Conservation (phyloP, 768 basidiomycete species). For the Fibroporia radiculosa region DNA sequence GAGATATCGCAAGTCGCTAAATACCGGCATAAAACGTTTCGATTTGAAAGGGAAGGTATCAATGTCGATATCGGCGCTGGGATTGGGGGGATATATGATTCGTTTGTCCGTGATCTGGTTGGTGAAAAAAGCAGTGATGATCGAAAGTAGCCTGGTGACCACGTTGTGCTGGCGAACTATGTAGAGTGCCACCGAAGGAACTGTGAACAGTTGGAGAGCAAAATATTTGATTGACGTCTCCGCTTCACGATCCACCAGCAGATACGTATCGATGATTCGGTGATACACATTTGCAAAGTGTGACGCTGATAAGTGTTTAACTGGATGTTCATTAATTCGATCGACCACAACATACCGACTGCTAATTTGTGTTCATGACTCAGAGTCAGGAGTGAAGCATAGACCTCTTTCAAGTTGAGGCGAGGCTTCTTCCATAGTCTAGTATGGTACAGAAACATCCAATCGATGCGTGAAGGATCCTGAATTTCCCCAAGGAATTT, state of each 20-base stretch:
- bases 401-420: slow-evolving; percentile 74
- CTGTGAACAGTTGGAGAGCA: slow-evolving; percentile 87
- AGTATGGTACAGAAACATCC: slow-evolving; percentile 74
- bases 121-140: slow-evolving; percentile 90
- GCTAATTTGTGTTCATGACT: slow-evolving; percentile 69
- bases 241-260: slow-evolving; percentile 87
- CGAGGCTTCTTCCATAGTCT: slow-evolving; percentile 82
- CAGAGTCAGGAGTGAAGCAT: slow-evolving; percentile 64
- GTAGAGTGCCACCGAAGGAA: slow-evolving; percentile 76
- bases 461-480: slow-evolving; percentile 60
- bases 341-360: slow-evolving; percentile 43
- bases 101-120: slow-evolving; percentile 76
- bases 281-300: slow-evolving; percentile 84
- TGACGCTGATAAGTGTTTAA: slow-evolving; percentile 43
- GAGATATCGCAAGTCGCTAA: slow-evolving; percentile 82
- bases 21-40: slow-evolving; percentile 93
- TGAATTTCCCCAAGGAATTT: slow-evolving; percentile 29
- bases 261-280: slow-evolving; percentile 81
- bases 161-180: slow-evolving; percentile 70
- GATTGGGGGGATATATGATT: slow-evolving; percentile 36
- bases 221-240: slow-evolving; percentile 95
- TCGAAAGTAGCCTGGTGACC: slow-evolving; percentile 66
- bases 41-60: slow-evolving; percentile 87
- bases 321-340: background rate
- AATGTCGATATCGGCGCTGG: slow-evolving; percentile 49